Percentiles rank a stretch among this genome's conserved stretches.
Evolutionary conservation across 2,329 filamentous ascomycete genomes (phyloP).

Genomic region (Hymenoscyphus repandus): DNA sequence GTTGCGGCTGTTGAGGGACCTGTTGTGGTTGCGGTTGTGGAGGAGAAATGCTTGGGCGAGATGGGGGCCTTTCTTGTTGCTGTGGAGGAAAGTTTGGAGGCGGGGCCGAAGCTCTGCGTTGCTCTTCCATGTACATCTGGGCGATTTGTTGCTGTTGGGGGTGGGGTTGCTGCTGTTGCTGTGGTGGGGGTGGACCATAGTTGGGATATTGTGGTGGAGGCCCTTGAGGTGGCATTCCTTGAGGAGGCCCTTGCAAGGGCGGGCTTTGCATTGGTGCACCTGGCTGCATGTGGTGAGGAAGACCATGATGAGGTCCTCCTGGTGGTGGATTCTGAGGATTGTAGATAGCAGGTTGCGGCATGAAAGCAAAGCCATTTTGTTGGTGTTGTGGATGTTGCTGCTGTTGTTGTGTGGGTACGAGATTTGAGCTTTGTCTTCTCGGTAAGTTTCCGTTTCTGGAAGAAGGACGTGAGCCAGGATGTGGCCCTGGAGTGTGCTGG

Average conservation of each 20-base stretch:
- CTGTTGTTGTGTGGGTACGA: constrained; percentile 62
- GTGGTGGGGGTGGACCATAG: constrained; percentile 31
- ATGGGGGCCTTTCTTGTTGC: constrained; percentile 46
- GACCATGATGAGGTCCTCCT: constrained; percentile 24
- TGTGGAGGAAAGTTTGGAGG: constrained; percentile 53
- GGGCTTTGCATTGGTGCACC: constrained; percentile 31
- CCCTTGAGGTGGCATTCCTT: constrained; percentile 33
- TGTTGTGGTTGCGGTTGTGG: constrained; percentile 54
- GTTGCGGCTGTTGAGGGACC: constrained; percentile 42
- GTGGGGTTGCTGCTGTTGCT: constrained; percentile 34
- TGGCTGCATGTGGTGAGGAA: constrained; percentile 38
- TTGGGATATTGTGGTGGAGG: constrained; percentile 38
- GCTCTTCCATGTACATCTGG: constrained; percentile 71
- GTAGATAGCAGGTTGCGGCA: constrained; percentile 82
- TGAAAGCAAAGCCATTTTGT: constrained; percentile 73
- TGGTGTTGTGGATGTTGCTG: constrained; percentile 57
- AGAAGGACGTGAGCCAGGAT: constrained; percentile 66
- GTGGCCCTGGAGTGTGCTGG: constrained; percentile 77
- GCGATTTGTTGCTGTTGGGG: constrained; percentile 45
- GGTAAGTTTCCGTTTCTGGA: constrained; percentile 81
- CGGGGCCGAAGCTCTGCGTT: constrained; percentile 66
- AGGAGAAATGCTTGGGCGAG: constrained; percentile 46
- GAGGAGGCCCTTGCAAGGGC: constrained; percentile 15
- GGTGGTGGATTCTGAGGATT: constrained; percentile 50
- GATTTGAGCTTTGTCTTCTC: constrained; percentile 68